phyloP scores from a whole-genome alignment of 768 basidiomycete species.

The Boletellus emodensis region DNA sequence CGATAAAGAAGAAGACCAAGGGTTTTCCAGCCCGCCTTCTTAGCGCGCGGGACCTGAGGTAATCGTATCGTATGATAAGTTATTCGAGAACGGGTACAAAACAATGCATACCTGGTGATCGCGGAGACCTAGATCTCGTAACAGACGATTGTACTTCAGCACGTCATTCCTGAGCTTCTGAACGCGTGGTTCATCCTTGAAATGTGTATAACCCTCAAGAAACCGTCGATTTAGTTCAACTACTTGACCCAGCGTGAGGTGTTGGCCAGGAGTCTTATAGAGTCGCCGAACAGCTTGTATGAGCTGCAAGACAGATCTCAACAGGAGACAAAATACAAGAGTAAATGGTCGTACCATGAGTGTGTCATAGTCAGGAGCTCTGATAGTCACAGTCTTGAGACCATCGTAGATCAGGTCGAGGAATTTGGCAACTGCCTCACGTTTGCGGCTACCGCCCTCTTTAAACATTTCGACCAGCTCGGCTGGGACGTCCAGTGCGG shows the following conservation, averaged over 20 bases:
- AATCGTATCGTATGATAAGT: neutral
- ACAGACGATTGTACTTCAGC: constrained; percentile 81
- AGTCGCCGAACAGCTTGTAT: constrained; percentile 93
- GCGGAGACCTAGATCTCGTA: constrained; percentile 85
- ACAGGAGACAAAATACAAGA: neutral
- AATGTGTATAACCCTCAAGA: constrained; percentile 87
- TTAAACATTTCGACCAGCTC: constrained; percentile 90
- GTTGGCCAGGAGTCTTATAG: constrained; percentile 92
- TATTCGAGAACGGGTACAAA: neutral
- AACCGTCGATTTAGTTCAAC: constrained; percentile 92
- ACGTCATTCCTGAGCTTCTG: constrained; percentile 77
- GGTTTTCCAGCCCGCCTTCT: constrained; percentile 83
- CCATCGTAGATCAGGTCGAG: constrained; percentile 90
- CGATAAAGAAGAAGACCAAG: constrained; percentile 82
- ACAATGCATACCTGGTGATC: constrained; percentile 74
- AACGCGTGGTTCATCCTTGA: constrained; percentile 89
- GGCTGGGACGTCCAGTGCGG: constrained; percentile 84
- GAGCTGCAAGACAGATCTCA: constrained; percentile 46
- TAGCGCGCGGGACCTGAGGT: constrained; percentile 76
- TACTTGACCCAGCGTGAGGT: constrained; percentile 91
- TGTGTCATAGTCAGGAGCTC: constrained; percentile 96
- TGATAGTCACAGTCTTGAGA: constrained; percentile 91
- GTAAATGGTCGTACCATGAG: constrained; percentile 69
- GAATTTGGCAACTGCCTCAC: constrained; percentile 86
- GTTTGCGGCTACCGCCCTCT: constrained; percentile 80